Conservation (phyloP, 805 yeast genomes). For the Pichia thaimueangensis region DNA sequence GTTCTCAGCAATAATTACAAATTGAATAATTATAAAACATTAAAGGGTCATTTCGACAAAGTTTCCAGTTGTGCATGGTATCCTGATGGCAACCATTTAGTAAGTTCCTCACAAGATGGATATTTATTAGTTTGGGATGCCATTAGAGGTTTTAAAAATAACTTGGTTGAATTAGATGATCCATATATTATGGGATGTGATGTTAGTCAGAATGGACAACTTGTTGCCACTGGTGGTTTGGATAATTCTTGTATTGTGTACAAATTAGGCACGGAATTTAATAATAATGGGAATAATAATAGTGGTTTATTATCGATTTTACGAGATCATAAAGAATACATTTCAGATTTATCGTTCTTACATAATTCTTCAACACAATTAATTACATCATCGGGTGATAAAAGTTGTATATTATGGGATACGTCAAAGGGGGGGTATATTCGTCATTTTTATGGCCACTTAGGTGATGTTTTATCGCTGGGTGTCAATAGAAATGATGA, state of each 20-base stretch:
- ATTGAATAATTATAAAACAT: constrained; percentile 26
- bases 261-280: constrained; percentile 27
- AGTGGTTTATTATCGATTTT: constrained; percentile 42
- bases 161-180: constrained; percentile 65
- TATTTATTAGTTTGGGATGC: constrained; percentile 81
- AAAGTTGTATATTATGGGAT: constrained; percentile 79
- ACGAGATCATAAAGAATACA: constrained; percentile 79
- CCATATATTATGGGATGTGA: constrained; percentile 79
- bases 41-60: constrained; percentile 68
- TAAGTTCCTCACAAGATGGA: constrained; percentile 85
- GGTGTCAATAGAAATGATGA: constrained; percentile 22
- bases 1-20: constrained; percentile 7
- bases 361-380: constrained; percentile 40
- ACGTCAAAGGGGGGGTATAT: constrained; percentile 49
- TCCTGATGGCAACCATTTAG: constrained; percentile 49
- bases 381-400: constrained; percentile 75
- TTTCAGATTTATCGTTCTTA: constrained; percentile 68
- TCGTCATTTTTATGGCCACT: constrained; percentile 55
- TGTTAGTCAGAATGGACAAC: constrained; percentile 54
- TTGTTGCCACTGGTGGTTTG: constrained; percentile 77
- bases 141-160: constrained; percentile 58
- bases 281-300: constrained; percentile 12
- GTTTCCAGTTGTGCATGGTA: constrained; percentile 67
- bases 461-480: constrained; percentile 63
- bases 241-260: constrained; percentile 75